Evolutionary conservation across 306 rosid species (phyloP).

Genomic region (Prunus padus): DNA sequence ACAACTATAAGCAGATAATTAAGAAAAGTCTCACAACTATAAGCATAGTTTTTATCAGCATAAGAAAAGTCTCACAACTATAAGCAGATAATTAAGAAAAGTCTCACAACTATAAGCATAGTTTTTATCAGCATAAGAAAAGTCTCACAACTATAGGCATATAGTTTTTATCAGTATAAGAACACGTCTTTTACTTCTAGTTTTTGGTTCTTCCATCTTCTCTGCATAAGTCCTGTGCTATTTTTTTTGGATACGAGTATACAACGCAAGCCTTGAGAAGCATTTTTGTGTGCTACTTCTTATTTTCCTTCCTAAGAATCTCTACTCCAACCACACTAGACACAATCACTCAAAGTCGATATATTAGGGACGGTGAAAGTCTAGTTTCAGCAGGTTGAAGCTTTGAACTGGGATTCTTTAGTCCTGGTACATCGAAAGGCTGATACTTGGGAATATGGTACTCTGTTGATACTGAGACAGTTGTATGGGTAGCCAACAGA

Average conservation of each 20-base stretch:
- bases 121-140: no score
- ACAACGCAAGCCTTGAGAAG: conserved; percentile 5
- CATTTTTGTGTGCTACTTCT: background rate
- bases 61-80: no score
- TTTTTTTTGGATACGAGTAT: no score
- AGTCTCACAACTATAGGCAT: no score
- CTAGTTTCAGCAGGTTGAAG: conserved; percentile 10
- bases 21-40: no score
- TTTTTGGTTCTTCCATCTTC: background rate
- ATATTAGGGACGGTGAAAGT: conserved; percentile 1
- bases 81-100: no score
- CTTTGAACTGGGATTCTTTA: conserved; percentile 27
- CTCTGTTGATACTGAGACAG: background rate
- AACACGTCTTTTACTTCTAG: background rate
- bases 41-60: no score
- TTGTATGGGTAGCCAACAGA: conserved; percentile 28
- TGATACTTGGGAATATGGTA: conserved; percentile 28
- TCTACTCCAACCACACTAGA: background rate
- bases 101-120: no score
- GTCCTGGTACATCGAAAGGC: background rate
- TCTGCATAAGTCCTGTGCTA: no score
- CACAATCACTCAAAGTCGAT: background rate
- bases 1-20: no score
- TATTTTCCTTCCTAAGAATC: background rate
- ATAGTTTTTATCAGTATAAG: no score